A percentile compares a stretch with the other conserved stretches of the same genome.
phyloP scores from a whole-genome alignment of 768 basidiomycete species.

The Tephrocybe sp. region DNA sequence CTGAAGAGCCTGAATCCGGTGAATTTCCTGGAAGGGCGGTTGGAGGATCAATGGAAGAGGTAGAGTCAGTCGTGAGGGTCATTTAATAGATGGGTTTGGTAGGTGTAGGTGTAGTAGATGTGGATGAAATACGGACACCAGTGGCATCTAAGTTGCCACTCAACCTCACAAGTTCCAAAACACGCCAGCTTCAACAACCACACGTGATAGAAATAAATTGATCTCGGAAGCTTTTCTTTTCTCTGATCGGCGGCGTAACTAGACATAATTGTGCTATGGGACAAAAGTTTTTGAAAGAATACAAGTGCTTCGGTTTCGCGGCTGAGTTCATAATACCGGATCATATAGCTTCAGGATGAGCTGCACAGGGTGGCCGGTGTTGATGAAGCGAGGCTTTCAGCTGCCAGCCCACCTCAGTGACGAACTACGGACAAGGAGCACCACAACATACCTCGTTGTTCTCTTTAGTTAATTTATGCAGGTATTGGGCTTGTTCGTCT shows the following conservation, averaged over 20 bases:
- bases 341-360: no score
- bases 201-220: conserved; percentile 14
- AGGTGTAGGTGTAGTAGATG: neutral
- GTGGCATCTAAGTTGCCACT: neutral
- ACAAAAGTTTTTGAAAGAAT: no score
- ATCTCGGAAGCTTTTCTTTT: no score
- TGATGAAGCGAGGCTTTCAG: conserved; percentile 25
- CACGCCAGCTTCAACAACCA: conserved; percentile 14
- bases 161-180: neutral
- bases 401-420: conserved; percentile 16
- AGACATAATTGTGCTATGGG: no score
- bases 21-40: neutral
- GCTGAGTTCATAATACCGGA: no score
- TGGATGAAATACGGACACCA: neutral
- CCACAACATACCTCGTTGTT: conserved; percentile 40
- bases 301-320: neutral
- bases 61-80: neutral
- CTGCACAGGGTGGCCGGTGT: conserved; percentile 7
- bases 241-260: no score
- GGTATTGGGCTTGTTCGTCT: conserved; percentile 44
- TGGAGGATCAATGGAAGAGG: conserved; percentile 1
- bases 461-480: conserved; percentile 44
- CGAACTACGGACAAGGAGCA: conserved; percentile 9
- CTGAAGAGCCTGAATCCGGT: conserved; percentile 19
- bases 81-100: neutral